These are phyloP conservation scores for Kuraishia cidri DNA, from an alignment of 805 yeast genomes.

Conservation along the genomic window DNA sequence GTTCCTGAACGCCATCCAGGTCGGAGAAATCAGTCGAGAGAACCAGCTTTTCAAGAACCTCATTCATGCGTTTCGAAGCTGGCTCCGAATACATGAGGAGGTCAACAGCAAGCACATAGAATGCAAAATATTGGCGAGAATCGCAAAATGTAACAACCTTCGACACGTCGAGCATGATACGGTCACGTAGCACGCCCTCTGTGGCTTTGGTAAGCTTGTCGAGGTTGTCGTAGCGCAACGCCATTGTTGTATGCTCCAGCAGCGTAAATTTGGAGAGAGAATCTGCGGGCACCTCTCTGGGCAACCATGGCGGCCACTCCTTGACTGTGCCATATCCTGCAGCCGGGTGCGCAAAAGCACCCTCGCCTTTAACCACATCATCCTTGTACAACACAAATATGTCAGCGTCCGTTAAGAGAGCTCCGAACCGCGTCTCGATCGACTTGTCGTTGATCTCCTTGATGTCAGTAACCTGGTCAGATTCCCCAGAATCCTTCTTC, in stretches of 20 bases:
- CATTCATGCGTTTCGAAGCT: conserved; percentile 42
- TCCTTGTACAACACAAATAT: conserved; percentile 56
- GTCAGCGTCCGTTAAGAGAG: conserved; percentile 60
- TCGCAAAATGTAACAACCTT: conserved; percentile 59
- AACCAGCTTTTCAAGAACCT: conserved; percentile 54
- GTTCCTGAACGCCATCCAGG: conserved; percentile 33
- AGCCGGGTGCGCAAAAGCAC: conserved; percentile 26
- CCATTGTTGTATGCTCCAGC: conserved; percentile 54
- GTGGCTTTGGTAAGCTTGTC: conserved; percentile 23
- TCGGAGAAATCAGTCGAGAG: conserved; percentile 68
- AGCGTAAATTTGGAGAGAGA: conserved; percentile 39
- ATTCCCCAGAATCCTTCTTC: conserved; percentile 29
- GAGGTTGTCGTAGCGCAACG: conserved; percentile 49
- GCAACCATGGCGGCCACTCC: conserved; percentile 90
- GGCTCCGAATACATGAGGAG: conserved; percentile 73
- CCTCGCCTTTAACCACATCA: conserved; percentile 21
- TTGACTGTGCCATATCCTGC: conserved; percentile 52
- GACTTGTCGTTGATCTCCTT: conserved; percentile 16
- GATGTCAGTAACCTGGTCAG: conserved; percentile 20
- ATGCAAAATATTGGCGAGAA: conserved; percentile 61
- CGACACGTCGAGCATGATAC: conserved; percentile 60
- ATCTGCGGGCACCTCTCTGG: conserved; percentile 59
- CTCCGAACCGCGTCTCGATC: conserved; percentile 63
- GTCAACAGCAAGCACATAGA: conserved; percentile 54
- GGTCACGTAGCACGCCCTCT: conserved; percentile 27